Evolutionary conservation across 805 yeast species (phyloP).

Genomic region (Candida odintsovae): DNA sequence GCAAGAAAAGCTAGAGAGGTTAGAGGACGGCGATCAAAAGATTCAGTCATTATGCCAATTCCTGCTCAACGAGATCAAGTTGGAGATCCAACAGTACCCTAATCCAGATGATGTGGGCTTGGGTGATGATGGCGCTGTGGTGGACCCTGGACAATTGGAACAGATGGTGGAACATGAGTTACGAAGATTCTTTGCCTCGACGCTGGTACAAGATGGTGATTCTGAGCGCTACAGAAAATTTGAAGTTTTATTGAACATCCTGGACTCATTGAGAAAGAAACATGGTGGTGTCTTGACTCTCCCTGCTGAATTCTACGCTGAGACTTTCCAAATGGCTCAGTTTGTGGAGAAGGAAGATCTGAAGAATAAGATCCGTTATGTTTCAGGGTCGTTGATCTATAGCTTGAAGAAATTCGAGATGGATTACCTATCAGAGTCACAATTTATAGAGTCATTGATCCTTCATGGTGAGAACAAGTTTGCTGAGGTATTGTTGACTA

Average conservation of each 20-base stretch:
- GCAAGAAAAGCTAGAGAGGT: conserved; percentile 3
- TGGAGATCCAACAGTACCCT: conserved; percentile 12
- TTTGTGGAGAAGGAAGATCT: conserved; percentile 28
- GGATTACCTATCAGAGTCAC: conserved; percentile 46
- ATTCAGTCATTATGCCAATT: conserved; percentile 10
- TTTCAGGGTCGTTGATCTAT: conserved; percentile 39
- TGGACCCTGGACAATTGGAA: conserved; percentile 7
- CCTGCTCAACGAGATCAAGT: conserved; percentile 11
- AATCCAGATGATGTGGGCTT: conserved; percentile 7
- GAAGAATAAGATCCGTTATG: conserved; percentile 31
- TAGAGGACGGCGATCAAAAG: conserved; percentile 7
- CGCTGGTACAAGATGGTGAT: conserved; percentile 4
- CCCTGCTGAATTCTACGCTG: conserved; percentile 27
- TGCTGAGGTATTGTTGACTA: conserved; percentile 33
- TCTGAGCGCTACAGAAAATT: conserved; percentile 12
- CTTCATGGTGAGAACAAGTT: conserved; percentile 26
- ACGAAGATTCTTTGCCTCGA: conserved; percentile 3
- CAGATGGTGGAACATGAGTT: conserved; percentile 15
- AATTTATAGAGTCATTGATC: conserved; percentile 41
- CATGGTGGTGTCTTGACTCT: conserved; percentile 11
- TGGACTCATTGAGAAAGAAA: conserved; percentile 8
- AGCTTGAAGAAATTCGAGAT: conserved; percentile 34
- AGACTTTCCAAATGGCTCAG: conserved; percentile 37
- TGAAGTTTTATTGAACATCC: conserved; percentile 9
- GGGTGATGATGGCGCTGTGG: not conserved